Base-by-base conservation (phyloP, 2,329 filamentous ascomycete species). In the Curvularia verruculosa region DNA sequence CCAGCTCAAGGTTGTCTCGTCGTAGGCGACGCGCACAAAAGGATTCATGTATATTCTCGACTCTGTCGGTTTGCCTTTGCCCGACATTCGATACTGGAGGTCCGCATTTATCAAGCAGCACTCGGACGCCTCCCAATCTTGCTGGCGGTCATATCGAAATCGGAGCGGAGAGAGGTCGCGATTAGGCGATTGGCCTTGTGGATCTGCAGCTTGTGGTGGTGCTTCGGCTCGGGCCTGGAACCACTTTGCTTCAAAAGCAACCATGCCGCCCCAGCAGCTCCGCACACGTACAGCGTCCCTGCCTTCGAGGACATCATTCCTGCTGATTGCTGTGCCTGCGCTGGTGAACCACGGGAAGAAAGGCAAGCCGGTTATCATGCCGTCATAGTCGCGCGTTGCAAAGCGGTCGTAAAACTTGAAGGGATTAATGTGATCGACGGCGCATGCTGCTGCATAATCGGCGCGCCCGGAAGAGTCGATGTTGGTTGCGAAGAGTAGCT, bases 221-320 rank as follows among this genome's bases (percentile, higher is more conserved):
- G 46, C 50, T 12, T 49, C 47, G 21, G 54, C 39, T 40, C 63
- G 58, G 18, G 80, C 76, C 65, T 87, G 84, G 45, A 89, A 84
- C 73, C 84, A 86, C 45, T 77, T 76, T 1, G 84, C 86, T 68
- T 88, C 83, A 74, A 87, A 87, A 2, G 85, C 85, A 2, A 86
- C 87, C 84, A 92, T 91, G 21, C 90, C 90, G 50, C 89, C 88
- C 90, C 89, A 92, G 75, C 90, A 92, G 61, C 87, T 87, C 65
- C 83, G 84, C 1, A 92, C 89, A 8, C 86, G 83, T 1, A 92
- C 89, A 0, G 88, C 84, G 63, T 88, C 85, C 36, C 73, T 82
- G 53, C 85, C 84, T 0, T 78, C 78, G 1, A 90, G 73, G 18
- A 91, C 86, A 69, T 89, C 88, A 4, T 80, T 78, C 43, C 89